These are phyloP conservation scores for Caryocar brasiliense DNA, from an alignment of 441 rosid species.

Conservation along the genomic window DNA sequence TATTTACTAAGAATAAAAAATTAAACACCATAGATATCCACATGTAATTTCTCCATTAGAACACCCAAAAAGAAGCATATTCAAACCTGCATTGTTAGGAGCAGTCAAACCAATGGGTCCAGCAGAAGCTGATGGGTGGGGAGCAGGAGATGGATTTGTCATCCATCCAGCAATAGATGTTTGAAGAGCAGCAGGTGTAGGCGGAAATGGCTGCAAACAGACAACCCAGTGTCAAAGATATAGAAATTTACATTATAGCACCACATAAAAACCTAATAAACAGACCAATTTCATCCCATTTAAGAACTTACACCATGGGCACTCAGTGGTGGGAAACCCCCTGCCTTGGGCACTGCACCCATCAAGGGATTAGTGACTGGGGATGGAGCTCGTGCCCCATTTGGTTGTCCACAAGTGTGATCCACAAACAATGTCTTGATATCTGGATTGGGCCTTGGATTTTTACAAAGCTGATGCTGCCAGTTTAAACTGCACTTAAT, in stretches of 20 bases:
- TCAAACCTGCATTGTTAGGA: conserved; percentile 54
- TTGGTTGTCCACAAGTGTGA: conserved; percentile 61
- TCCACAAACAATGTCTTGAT: conserved; percentile 74
- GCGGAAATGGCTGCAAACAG: conserved; percentile 58
- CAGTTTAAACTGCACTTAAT: conserved; percentile 58
- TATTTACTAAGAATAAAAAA: no score
- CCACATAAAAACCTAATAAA: conserved; percentile 1
- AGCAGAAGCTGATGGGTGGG: conserved; percentile 60
- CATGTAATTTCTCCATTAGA: background rate
- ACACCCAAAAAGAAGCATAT: background rate
- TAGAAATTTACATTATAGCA: conserved; percentile 5
- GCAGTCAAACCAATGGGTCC: conserved; percentile 52
- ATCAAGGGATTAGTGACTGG: conserved; percentile 70
- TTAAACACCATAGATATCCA: no score
- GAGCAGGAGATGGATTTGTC: conserved; percentile 59
- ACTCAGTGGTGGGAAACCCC: conserved; percentile 47
- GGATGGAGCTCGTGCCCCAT: conserved; percentile 67
- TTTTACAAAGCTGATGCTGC: conserved; percentile 83
- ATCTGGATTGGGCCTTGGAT: conserved; percentile 74
- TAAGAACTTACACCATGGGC: conserved; percentile 65
- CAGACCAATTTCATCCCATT: background rate
- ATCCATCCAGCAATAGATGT: conserved; percentile 76
- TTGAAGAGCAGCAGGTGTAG: conserved; percentile 54
- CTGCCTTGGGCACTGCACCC: conserved; percentile 53
- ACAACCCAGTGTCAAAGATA: conserved; percentile 4